A percentile compares a stretch with the other conserved stretches of the same genome.
These are phyloP conservation scores for Taiozyma sp. DNA, from an alignment of 1,139 yeast genomes.

Conservation along the genomic window DNA sequence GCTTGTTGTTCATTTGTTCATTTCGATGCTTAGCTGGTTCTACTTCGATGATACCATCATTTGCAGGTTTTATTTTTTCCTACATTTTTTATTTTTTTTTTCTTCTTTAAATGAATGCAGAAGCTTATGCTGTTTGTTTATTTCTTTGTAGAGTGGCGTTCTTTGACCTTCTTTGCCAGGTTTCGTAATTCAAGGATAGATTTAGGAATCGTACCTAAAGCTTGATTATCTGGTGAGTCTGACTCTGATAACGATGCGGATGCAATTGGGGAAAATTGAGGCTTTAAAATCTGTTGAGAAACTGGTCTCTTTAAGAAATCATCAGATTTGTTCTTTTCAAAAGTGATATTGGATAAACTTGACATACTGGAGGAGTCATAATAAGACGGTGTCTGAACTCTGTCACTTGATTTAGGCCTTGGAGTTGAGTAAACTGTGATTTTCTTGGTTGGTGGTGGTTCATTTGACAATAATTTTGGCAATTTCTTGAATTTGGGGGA, in stretches of 20 bases:
- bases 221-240: not conserved
- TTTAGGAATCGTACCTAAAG: not conserved
- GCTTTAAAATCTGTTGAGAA: not conserved
- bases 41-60: not conserved
- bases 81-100: conserved; percentile 1
- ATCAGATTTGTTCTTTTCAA: conserved; percentile 19
- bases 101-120: not conserved
- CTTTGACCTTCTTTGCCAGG: conserved; percentile 20
- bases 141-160: conserved; percentile 16
- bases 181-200: conserved; percentile 6
- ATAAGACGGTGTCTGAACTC: conserved; percentile 24
- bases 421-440: conserved; percentile 23
- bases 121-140: not conserved
- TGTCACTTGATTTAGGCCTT: conserved; percentile 24
- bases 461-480: conserved; percentile 11
- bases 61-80: not conserved
- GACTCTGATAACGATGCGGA: not conserved
- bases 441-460: conserved; percentile 6
- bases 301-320: conserved; percentile 16
- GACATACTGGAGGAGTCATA: conserved; percentile 17
- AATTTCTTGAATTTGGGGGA: conserved; percentile 10
- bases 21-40: not conserved
- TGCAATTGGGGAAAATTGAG: not conserved
- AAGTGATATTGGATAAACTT: conserved; percentile 21
- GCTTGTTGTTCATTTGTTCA: not conserved